phyloP scores from a whole-genome alignment of 768 basidiomycete species.

The Leucosporidium creatinivorum region DNA sequence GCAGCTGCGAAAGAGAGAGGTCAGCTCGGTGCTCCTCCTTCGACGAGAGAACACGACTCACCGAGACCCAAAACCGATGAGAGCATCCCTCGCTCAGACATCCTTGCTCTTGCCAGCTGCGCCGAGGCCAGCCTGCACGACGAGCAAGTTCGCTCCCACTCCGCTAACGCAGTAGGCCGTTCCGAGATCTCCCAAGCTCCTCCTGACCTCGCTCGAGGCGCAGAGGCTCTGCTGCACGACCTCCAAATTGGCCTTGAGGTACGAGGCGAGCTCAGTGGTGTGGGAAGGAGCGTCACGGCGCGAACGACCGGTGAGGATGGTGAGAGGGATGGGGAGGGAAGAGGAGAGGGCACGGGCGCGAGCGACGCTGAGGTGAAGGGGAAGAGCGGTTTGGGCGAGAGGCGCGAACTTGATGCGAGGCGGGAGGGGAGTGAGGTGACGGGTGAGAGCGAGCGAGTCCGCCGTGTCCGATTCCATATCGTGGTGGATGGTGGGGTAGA shows the following conservation, averaged over 20 bases:
- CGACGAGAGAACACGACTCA: too few species aligned
- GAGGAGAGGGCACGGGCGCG: neutral
- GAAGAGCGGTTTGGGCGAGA: neutral
- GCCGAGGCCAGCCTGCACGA: slow-evolving; percentile 10
- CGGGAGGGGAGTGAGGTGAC: neutral
- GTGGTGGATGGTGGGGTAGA: slow-evolving; percentile 17
- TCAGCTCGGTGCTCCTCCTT: too few species aligned
- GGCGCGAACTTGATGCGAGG: slow-evolving; percentile 5
- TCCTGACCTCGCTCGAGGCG: slow-evolving; percentile 20
- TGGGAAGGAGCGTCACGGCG: slow-evolving; percentile 27
- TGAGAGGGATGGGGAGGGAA: slow-evolving; percentile 9
- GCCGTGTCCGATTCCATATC: slow-evolving; percentile 21
- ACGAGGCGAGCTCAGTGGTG: slow-evolving; percentile 5
- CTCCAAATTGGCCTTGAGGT: slow-evolving; percentile 14
- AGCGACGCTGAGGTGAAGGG: slow-evolving; percentile 10
- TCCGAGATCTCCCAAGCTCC: slow-evolving; percentile 19
- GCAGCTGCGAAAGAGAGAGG: too few species aligned
- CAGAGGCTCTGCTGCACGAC: neutral
- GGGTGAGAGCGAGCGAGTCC: slow-evolving; percentile 17
- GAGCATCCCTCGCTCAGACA: neutral
- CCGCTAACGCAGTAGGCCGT: slow-evolving; percentile 15
- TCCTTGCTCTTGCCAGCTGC: neutral
- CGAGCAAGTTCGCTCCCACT: slow-evolving; percentile 6
- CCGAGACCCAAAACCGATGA: too few species aligned
- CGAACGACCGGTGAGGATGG: slow-evolving; percentile 18